A percentile compares a stretch with the other conserved stretches of the same genome.
These are phyloP conservation scores for Citrus trifoliata DNA, from an alignment of 345 rosid species.

Conservation along the genomic window DNA sequence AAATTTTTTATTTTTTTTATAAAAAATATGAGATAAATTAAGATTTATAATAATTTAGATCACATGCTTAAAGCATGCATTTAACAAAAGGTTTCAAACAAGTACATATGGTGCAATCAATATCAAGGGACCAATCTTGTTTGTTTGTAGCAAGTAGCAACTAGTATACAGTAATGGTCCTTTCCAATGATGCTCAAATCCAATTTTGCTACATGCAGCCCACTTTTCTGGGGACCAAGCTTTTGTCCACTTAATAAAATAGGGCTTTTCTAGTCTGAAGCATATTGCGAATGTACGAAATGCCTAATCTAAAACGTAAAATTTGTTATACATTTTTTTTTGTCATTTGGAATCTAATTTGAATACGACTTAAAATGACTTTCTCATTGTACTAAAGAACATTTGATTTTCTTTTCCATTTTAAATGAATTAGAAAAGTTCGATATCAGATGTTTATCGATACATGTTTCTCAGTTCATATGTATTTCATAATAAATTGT, in stretches of 20 bases:
- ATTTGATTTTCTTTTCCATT: background rate
- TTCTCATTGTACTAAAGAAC: background rate
- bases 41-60: too few species aligned
- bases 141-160: too few species aligned
- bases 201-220: background rate
- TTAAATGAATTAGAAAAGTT: too few species aligned
- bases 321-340: background rate
- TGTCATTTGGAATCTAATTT: background rate
- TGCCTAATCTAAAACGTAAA: background rate
- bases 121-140: background rate
- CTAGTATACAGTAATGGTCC: background rate
- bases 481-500: too few species aligned
- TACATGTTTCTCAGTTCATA: too few species aligned
- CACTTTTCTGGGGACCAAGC: background rate
- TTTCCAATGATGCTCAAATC: background rate
- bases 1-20: too few species aligned
- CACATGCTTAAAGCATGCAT: too few species aligned
- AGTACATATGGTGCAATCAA: background rate
- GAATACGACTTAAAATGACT: background rate
- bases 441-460: background rate
- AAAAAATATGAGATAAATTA: too few species aligned
- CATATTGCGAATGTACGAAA: background rate
- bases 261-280: too few species aligned
- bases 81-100: too few species aligned
- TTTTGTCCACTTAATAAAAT: too few species aligned